A percentile compares a stretch with the other conserved stretches of the same genome.
These are phyloP conservation scores for Clonostachys byssicola DNA, from an alignment of 2,329 filamentous ascomycete species.

Conservation along the genomic window DNA sequence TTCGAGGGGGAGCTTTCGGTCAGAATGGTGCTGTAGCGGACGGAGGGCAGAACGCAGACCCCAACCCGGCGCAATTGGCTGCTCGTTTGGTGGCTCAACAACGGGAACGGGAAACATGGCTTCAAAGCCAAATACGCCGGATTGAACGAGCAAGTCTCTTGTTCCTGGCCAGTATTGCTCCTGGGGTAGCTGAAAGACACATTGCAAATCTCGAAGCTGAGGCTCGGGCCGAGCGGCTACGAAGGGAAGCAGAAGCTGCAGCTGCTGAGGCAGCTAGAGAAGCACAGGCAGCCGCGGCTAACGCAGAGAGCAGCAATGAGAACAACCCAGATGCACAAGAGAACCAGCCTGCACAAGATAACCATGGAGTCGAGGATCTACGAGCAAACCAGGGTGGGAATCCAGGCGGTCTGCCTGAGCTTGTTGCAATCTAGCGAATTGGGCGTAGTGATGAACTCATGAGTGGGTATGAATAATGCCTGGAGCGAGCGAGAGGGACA, in stretches of 20 bases:
- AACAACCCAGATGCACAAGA: not conserved
- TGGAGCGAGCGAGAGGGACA: too few relatives aligned
- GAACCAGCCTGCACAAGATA: conserved; percentile 2
- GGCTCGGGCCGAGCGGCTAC: conserved; percentile 36
- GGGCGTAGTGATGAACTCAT: too few relatives aligned
- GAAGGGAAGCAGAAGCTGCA: conserved; percentile 35
- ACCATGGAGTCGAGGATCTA: not conserved
- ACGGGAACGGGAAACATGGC: conserved; percentile 21
- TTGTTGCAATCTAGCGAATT: too few relatives aligned
- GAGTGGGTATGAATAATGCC: too few relatives aligned
- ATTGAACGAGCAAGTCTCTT: conserved; percentile 57
- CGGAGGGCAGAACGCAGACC: conserved; percentile 17
- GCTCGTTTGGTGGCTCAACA: conserved; percentile 45
- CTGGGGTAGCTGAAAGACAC: conserved; percentile 61
- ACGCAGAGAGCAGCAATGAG: conserved; percentile 5
- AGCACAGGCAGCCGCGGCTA: conserved; percentile 9
- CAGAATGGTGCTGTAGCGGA: conserved; percentile 17
- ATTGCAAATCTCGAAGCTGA: conserved; percentile 55
- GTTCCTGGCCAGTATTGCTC: conserved; percentile 63
- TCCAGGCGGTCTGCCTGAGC: too few relatives aligned
- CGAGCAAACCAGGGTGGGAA: not conserved
- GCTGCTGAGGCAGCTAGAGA: conserved; percentile 18
- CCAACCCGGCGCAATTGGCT: conserved; percentile 46
- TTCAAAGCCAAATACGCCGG: conserved; percentile 38
- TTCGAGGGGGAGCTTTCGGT: conserved; percentile 8